A percentile compares a stretch with the other conserved stretches of the same genome.
phyloP scores from a whole-genome alignment of 2,329 filamentous ascomycete species.

The Ploettnerulaceae sp. region DNA sequence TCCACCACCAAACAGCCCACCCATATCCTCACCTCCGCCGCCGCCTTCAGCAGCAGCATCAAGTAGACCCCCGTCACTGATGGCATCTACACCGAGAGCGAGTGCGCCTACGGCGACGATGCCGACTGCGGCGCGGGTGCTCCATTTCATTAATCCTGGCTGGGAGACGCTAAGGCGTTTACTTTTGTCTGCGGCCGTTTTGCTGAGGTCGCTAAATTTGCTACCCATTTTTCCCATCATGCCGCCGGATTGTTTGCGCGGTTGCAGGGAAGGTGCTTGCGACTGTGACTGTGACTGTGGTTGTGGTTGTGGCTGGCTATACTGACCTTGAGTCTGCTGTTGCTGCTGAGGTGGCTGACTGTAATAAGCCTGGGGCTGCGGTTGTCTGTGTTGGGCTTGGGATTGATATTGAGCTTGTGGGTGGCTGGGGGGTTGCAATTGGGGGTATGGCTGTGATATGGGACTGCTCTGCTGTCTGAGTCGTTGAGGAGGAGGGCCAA shows the following conservation, averaged over 20 bases:
- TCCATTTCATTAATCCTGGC: conserved; percentile 8
- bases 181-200: neutral
- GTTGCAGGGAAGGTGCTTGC: neutral
- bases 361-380: neutral
- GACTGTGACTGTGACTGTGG: too few relatives aligned
- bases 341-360: neutral
- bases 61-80: neutral
- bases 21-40: neutral
- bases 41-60: neutral
- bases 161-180: conserved; percentile 4
- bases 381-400: neutral
- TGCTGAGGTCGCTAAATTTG: neutral
- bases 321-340: neutral
- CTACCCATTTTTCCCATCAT: neutral
- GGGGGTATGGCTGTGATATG: neutral
- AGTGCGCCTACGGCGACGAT: conserved; percentile 2
- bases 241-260: neutral
- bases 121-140: conserved; percentile 2
- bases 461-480: neutral
- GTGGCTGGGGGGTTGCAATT: neutral
- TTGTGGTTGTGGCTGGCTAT: neutral
- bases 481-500: neutral
- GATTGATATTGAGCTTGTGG: neutral
- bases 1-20: conserved; percentile 1
- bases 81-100: conserved; percentile 4